These are phyloP conservation scores for Phytophthora hybrid DNA, from an alignment of 352 stramenopile genomes.

Conservation along the genomic window DNA sequence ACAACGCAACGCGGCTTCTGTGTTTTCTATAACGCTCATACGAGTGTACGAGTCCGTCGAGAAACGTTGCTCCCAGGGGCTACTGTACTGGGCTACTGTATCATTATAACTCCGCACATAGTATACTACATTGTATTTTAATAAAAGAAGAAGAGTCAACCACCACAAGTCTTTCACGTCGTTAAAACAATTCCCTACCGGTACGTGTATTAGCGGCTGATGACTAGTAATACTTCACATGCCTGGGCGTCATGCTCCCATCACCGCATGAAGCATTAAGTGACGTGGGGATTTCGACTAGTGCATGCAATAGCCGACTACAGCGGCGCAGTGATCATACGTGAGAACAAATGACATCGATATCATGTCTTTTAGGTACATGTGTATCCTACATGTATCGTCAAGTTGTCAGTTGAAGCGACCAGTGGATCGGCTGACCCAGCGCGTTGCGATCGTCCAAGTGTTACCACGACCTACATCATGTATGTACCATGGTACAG, in stretches of 20 bases:
- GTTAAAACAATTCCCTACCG: background rate
- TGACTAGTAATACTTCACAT: too few relatives aligned
- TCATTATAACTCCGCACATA: too few relatives aligned
- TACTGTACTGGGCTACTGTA: too few relatives aligned
- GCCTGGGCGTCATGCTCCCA: too few relatives aligned
- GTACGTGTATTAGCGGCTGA: background rate
- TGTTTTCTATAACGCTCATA: constrained; percentile 2
- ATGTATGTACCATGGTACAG: too few relatives aligned
- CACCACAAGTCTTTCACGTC: too few relatives aligned
- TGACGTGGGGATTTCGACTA: background rate
- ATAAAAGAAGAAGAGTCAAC: too few relatives aligned
- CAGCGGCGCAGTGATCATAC: constrained; percentile 9
- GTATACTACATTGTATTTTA: too few relatives aligned
- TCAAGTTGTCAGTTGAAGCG: constrained; percentile 19
- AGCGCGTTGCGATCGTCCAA: too few relatives aligned
- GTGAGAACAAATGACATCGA: background rate
- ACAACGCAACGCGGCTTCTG: background rate
- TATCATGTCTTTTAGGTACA: constrained; percentile 19
- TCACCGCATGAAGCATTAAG: background rate
- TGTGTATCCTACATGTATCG: constrained; percentile 6
- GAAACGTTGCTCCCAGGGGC: too few relatives aligned
- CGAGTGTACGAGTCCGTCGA: too few relatives aligned
- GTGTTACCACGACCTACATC: too few relatives aligned
- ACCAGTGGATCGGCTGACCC: background rate
- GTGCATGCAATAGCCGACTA: background rate